Base-by-base conservation (phyloP, 1,284 basidiomycete species). In the Spongispora temasekensis region DNA sequence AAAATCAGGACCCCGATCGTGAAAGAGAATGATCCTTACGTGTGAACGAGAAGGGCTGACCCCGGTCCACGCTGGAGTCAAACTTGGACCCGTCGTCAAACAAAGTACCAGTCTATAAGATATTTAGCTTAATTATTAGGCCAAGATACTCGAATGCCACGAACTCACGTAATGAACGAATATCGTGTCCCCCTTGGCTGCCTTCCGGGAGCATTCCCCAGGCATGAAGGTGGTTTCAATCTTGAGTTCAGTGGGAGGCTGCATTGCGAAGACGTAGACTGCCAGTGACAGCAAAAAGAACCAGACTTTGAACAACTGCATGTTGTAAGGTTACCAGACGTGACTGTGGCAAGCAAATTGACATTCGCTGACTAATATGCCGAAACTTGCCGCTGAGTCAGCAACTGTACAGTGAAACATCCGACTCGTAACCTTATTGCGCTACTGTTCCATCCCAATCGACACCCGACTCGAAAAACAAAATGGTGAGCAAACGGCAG, bases 151-250 rank as follows among this genome's bases (percentile, higher is more conserved):
- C 13, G 5, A 55, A 46, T 5, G 44, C 34, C 15, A 37, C 17
- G 13, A n/a, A 83, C 88, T 68, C 73, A 92, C 91, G 68, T 93
- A 93, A 82, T 93, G 91, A 64, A 95, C 91, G 64, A 82, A 72
- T 65, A 95, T 81, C 50, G 76, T 68, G 72, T 94, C 92, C 1
- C 90, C 91, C 44, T 80, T 84, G 70, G 78, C 73, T 1, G 90
- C 83, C 67, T 82, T 86, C 34, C 77, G 65, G 2, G 79, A 58
- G 71, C 93, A 94, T 48, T 81, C 77, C 2, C 81, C 80, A 1
- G 91, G 91, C 61, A 75, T 70, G 68, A 77, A 82, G 0, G 84
- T 88, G 23, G 83, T 84, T 28, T 90, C 83, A 37, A 91, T 86
- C 48, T 78, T 65, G 44, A 93, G 83, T 61, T 86, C 81, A 0